A percentile compares a stretch with the other conserved stretches of the same genome.
These are phyloP conservation scores for Agarophyton chilense DNA, from an alignment of 23 red algal genomes.

Conservation along the genomic window DNA sequence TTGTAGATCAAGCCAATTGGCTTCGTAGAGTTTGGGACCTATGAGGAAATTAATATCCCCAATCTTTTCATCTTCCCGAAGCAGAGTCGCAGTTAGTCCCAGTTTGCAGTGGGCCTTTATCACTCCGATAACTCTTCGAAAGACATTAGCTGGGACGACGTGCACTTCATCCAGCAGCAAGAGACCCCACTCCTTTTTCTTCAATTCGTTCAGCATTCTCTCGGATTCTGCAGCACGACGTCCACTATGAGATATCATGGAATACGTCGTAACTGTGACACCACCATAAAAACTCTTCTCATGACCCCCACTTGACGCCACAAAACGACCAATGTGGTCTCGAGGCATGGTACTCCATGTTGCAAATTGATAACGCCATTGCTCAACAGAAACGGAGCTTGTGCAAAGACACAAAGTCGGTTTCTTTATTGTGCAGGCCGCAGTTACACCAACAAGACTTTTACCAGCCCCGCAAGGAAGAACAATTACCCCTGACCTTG, in stretches of 20 bases:
- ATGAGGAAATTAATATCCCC: conserved; percentile 97
- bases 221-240: conserved; percentile 83
- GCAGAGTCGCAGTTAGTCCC: conserved; percentile 96
- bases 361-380: conserved; percentile 98
- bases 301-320: conserved; percentile 68
- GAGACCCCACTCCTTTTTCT: conserved; percentile 94
- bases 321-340: conserved; percentile 89
- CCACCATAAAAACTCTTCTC: conserved; percentile 74
- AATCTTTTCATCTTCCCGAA: conserved; percentile 95
- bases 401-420: conserved; percentile 92
- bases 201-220: conserved; percentile 84
- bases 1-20: conserved; percentile 99
- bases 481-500: conserved; percentile 96
- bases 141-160: conserved; percentile 98
- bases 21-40: conserved; percentile 98
- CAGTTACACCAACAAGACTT: conserved; percentile 93
- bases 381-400: conserved; percentile 97
- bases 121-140: conserved; percentile 91
- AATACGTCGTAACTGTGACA: conserved; percentile 96
- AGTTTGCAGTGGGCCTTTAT: conserved; percentile 98
- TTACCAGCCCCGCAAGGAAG: conserved; percentile 97
- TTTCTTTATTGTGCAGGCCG: conserved; percentile 98
- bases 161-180: conserved; percentile 98
- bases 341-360: conserved; percentile 94
- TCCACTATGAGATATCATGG: conserved; percentile 91